Evolutionary conservation across 2,329 filamentous ascomycete genomes (phyloP), one percentile per base, ranked within the genome.

Genomic region (Uncinocarpus reesii): DNA sequence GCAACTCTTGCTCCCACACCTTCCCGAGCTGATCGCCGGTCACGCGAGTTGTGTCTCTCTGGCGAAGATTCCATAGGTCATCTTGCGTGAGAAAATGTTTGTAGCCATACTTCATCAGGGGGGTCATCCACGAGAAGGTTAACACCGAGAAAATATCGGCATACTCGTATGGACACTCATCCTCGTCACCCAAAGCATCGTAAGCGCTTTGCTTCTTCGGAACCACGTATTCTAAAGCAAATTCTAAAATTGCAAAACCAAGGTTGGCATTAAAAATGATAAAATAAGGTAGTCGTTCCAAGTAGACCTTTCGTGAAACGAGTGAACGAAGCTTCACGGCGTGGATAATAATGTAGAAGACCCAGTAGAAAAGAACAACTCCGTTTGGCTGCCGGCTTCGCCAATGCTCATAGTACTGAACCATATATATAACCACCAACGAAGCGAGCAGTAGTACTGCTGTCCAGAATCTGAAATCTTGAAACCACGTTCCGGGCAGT

Each of bases 101-200:
- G 71, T 98, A 96, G 1, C 92, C 92, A 61, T 83, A 83, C 62
- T 81, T 88, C 92, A 98, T 98, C 78, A 98, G 71, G 0, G 92
- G 89, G 0, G 92, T 96, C 90, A 98, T 95, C 92, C 92, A 98
- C 47, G 84, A 83, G 65, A 98, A 98, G 0, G 90, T 95, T 38
- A 98, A 75, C 43, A 86, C 80, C 3, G 90, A 95, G 69, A 98
- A 98, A 45, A 96, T 75, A 52, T 90, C 88, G 10, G 92, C 89
- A 64, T 95, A 94, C 67, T 96, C 89, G 53, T 86, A 81, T 0
- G 75, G 75, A 52, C 81, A 84, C 65, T 85, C 81, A 56, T 84
- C 77, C 49, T 69, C 67, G 51, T 82, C 78, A 5, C 79, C 80
- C 42, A 84, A 64, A 4, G 79, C 79, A 62, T 83, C 77, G 60